A percentile compares a stretch with the other conserved stretches of the same genome.
Conservation (phyloP, 805 yeast genomes). For the Spathaspora girioi region DNA sequence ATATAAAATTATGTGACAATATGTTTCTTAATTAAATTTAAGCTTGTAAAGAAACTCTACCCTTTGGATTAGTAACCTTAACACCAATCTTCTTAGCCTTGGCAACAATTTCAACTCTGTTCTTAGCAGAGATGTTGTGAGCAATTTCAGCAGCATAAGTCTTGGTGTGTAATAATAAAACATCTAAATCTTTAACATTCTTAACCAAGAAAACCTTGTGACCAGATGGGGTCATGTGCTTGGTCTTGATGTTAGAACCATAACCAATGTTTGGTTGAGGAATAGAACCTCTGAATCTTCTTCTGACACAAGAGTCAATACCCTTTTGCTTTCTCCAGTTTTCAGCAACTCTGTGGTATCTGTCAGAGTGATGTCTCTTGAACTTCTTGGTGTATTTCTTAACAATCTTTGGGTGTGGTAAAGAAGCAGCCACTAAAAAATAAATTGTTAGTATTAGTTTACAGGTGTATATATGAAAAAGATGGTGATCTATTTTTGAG, state of each 20-base stretch:
- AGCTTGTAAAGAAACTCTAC: slow-evolving; percentile 97
- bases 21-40: slow-evolving; percentile 36
- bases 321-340: slow-evolving; percentile 99
- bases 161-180: slow-evolving; percentile 94
- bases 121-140: slow-evolving; percentile 96
- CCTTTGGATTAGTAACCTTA: slow-evolving; percentile 99
- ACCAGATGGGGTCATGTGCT: slow-evolving; percentile 93
- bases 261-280: slow-evolving; percentile 99
- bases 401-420: slow-evolving; percentile 99
- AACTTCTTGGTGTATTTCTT: slow-evolving; percentile 98
- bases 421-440: slow-evolving; percentile 81
- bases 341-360: slow-evolving; percentile 97
- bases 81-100: slow-evolving; percentile 98
- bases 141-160: slow-evolving; percentile 99
- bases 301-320: slow-evolving; percentile 99
- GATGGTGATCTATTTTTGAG: background rate
- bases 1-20: background rate
- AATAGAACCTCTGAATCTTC: slow-evolving; percentile 99
- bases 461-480: background rate
- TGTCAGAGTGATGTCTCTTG: slow-evolving; percentile 99
- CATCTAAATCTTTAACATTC: slow-evolving; percentile 91
- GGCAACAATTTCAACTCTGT: slow-evolving; percentile 94
- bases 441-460: background rate
- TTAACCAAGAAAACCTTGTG: slow-evolving; percentile 95
- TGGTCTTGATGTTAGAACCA: slow-evolving; percentile 99